Conservation (phyloP, 257 asterid genomes). For the Solanum sejunctum region DNA sequence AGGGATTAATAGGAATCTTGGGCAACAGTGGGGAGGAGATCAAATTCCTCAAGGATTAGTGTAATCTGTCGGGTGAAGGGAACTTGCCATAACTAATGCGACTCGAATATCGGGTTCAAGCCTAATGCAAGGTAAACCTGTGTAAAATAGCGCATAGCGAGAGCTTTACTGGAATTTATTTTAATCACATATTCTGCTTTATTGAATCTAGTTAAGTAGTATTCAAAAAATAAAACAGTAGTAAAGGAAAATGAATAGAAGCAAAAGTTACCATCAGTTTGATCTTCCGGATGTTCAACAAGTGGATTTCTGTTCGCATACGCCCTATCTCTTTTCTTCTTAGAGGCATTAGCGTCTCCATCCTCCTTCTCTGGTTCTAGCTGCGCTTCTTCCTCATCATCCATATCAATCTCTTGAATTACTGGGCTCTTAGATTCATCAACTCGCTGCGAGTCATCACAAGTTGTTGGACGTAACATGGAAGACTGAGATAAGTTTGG, state of each 20-base stretch:
- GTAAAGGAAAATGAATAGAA: not conserved
- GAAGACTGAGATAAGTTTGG: constrained; percentile 19
- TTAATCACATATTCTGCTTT: not conserved
- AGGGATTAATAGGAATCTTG: not conserved
- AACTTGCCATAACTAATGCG: too few relatives aligned
- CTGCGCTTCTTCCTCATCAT: not conserved
- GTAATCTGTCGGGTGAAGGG: too few relatives aligned
- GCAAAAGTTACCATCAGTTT: constrained; percentile 27
- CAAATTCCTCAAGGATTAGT: not conserved
- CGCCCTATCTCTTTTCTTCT: not conserved
- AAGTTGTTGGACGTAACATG: constrained; percentile 5
- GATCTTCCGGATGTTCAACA: constrained; percentile 82
- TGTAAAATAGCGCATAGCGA: too few relatives aligned
- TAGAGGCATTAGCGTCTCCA: constrained; percentile 4
- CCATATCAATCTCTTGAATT: constrained; percentile 18
- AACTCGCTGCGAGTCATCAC: constrained; percentile 4
- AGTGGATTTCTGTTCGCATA: constrained; percentile 34
- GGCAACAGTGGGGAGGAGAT: not conserved
- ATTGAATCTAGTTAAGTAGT: not conserved
- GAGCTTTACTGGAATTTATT: too few relatives aligned
- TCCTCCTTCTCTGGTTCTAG: constrained; percentile 1
- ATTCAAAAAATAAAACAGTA: not conserved
- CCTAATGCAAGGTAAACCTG: too few relatives aligned
- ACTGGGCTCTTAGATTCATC: constrained; percentile 24
- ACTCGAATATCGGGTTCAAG: too few relatives aligned